phyloP scores from a whole-genome alignment of 306 rosid genomes.

The Vicia sativa region DNA sequence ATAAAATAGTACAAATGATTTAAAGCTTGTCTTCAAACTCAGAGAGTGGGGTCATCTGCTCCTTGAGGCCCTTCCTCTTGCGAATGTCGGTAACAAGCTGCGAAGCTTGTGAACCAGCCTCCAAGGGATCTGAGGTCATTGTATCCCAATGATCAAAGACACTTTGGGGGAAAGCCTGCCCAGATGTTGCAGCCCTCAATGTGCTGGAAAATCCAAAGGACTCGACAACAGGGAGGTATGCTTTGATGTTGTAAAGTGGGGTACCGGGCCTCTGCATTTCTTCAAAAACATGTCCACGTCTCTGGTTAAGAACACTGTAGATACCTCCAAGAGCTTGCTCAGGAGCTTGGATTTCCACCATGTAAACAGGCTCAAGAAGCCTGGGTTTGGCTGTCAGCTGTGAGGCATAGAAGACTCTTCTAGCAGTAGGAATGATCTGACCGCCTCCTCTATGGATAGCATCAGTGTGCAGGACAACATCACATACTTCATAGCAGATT shows the following conservation, averaged over 20 bases:
- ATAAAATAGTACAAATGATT: conserved; percentile 1
- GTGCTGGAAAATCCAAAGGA: conserved; percentile 78
- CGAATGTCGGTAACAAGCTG: conserved; percentile 64
- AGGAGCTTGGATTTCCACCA: conserved; percentile 89
- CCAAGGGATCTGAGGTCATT: conserved; percentile 85
- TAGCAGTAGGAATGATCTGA: conserved; percentile 81
- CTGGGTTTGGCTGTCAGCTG: conserved; percentile 79
- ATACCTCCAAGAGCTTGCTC: conserved; percentile 88
- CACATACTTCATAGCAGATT: conserved; percentile 76
- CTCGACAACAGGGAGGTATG: conserved; percentile 74
- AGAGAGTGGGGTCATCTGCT: conserved; percentile 80
- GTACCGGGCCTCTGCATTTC: conserved; percentile 88
- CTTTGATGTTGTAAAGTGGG: conserved; percentile 81
- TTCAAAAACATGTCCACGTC: conserved; percentile 80
- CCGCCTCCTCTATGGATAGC: conserved; percentile 92
- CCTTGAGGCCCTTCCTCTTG: conserved; percentile 97
- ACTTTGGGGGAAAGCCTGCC: conserved; percentile 93
- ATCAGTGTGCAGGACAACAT: conserved; percentile 79
- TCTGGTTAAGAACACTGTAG: conserved; percentile 83
- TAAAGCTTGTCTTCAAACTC: conserved; percentile 81
- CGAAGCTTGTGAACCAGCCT: conserved; percentile 69
- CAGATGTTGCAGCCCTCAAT: conserved; percentile 89
- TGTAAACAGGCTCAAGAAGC: conserved; percentile 80
- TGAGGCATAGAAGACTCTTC: conserved; percentile 79
- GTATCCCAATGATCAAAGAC: conserved; percentile 96